Evolutionary conservation across 2,329 filamentous ascomycete species (phyloP), one percentile per base, ranked within the genome.

Genomic region (Apiospora aurea): DNA sequence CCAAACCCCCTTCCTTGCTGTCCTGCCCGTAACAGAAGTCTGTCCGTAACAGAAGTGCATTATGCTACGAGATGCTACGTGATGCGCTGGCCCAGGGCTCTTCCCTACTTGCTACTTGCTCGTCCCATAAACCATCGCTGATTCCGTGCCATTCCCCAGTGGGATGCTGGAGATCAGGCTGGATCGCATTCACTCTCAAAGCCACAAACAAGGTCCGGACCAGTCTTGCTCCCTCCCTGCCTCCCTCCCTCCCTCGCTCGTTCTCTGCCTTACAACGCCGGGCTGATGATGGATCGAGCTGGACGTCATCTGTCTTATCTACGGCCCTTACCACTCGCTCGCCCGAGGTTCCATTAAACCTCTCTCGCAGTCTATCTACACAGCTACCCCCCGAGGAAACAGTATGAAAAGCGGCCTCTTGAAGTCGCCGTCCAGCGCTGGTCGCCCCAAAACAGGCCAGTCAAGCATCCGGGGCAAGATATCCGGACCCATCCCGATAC

Each of bases 401-500:
- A 76, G 72, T 71, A 85, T 84, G 81, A 84, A 83, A 75, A 76
- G 77, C 74, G 80, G 80, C 67, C 77, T 87, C 61, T 88, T 87
- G 82, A 88, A 85, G 78, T 80, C 83, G 69, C 75, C 81, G 46
- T 78, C 86, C 70, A 81, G 77, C 76, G 77, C 81, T 75, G 82
- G 82, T 74, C 81, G 83, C 74, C 82, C 81, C 71, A 84, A 83
- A 75, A 79, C 82, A 51, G 81, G 80, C 71, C 81, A 84, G 46
- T 75, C 75, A 38, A 77, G 77, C 46, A 87, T 91, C 73, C 87
- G 89, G 51, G 89, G 89, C 73, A 88, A 86, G 75, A 91, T 91
- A 73, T 91, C 89, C 43, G 85, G 84, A 8, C 90, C 90, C 18
- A 91, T 91, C 67, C 89, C 89, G 1, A 87, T 91, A 29, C 79